phyloP scores from a whole-genome alignment of 2,329 filamentous ascomycete species.

The Zasmidium citrigriseum region DNA sequence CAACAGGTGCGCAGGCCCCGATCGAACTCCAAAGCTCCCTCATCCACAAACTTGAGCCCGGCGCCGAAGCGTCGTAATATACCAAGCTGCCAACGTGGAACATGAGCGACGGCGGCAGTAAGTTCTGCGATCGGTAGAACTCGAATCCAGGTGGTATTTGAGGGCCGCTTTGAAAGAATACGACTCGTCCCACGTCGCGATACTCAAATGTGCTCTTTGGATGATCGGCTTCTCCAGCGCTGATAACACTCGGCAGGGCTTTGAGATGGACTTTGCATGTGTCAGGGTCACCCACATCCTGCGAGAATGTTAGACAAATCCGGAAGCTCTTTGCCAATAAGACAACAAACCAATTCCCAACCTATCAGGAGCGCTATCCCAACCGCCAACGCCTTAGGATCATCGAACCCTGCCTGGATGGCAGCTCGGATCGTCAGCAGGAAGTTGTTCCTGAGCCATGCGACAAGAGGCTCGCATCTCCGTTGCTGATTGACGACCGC shows the following conservation, averaged over 20 bases:
- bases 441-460: slow-evolving; percentile 7
- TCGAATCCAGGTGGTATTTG: slow-evolving; percentile 2
- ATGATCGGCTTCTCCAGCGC: neutral
- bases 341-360: slow-evolving; percentile 8
- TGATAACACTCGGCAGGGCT: neutral
- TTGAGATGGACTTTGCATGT: neutral
- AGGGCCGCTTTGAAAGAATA: neutral
- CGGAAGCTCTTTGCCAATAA: too few relatives aligned
- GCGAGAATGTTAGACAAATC: too few relatives aligned
- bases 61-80: neutral
- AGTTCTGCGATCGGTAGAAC: slow-evolving; percentile 1
- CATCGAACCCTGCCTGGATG: neutral
- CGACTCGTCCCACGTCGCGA: neutral
- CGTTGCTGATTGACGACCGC: neutral
- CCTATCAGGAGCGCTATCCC: slow-evolving; percentile 2
- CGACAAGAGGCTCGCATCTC: neutral
- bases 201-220: neutral
- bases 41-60: slow-evolving; percentile 1
- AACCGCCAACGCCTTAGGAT: slow-evolving; percentile 1
- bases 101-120: neutral
- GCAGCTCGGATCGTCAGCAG: slow-evolving; percentile 4
- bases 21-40: slow-evolving; percentile 6
- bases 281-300: slow-evolving; percentile 5
- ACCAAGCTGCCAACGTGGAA: slow-evolving; percentile 3
- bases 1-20: neutral